Percentiles rank a stretch among this genome's conserved stretches.
Conservation (phyloP, 1,284 basidiomycete genomes). For the Trametes pubescens region DNA sequence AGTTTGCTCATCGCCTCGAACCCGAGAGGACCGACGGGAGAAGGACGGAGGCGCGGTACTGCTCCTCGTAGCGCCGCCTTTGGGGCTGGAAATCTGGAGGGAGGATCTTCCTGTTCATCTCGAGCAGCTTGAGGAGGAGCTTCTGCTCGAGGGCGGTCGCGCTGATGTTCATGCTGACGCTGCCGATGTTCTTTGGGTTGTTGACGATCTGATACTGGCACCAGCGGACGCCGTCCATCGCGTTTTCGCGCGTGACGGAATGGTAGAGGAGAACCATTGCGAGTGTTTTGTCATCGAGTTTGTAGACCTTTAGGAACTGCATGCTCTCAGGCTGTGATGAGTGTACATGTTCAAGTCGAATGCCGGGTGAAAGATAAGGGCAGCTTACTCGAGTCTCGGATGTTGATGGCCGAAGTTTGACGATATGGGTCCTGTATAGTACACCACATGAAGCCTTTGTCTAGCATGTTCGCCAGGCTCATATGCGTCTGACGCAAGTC, state of each 20-base stretch:
- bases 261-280: conserved; percentile 45
- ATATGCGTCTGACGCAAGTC: conserved; percentile 48
- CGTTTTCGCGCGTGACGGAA: conserved; percentile 29
- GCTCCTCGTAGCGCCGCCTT: conserved; percentile 35
- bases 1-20: conserved; percentile 48
- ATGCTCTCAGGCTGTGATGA: no score
- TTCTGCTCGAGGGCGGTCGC: conserved; percentile 47
- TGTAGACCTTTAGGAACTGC: conserved; percentile 39
- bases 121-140: conserved; percentile 43
- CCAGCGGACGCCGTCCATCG: conserved; percentile 27
- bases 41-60: conserved; percentile 46
- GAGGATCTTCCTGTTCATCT: conserved; percentile 46
- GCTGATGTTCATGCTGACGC: conserved; percentile 19
- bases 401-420: conserved; percentile 39
- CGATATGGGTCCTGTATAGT: conserved; percentile 40
- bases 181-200: conserved; percentile 1
- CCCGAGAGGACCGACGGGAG: conserved; percentile 48
- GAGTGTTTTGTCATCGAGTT: conserved; percentile 42
- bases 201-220: conserved; percentile 18
- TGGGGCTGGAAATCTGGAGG: conserved; percentile 38
- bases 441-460: conserved; percentile 37
- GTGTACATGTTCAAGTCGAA: neutral
- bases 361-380: neutral
- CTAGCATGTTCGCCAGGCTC: conserved; percentile 40
- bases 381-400: conserved; percentile 44